Evolutionary conservation across 345 rosid genomes (phyloP).

Genomic region (Ceriops decandra): DNA sequence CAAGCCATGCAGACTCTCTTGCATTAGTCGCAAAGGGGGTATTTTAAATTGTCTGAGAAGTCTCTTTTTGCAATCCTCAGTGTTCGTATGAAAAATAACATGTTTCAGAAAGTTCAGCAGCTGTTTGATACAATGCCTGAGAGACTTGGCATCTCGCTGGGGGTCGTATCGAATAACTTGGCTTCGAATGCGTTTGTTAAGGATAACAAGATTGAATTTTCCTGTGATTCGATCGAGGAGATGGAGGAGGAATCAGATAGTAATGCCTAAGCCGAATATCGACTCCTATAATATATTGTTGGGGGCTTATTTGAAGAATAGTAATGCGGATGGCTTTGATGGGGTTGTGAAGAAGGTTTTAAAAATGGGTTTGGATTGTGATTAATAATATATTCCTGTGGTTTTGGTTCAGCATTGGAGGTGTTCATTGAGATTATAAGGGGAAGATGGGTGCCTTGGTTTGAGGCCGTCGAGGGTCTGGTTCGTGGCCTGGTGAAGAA

Average conservation of each 20-base stretch:
- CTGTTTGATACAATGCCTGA: constrained; percentile 21
- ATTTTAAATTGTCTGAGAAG: constrained; percentile 23
- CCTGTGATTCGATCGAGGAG: constrained; percentile 26
- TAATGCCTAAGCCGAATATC: constrained; percentile 18
- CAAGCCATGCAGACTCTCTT: constrained; percentile 23
- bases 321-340: constrained; percentile 19
- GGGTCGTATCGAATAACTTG: constrained; percentile 26
- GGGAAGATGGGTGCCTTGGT: constrained; percentile 39
- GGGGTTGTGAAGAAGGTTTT: constrained; percentile 22
- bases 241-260: constrained; percentile 13
- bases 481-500: constrained; percentile 27
- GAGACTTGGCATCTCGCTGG: constrained; percentile 19
- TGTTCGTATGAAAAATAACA: constrained; percentile 20
- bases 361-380: constrained; percentile 26
- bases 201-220: constrained; percentile 16
- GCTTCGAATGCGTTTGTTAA: constrained; percentile 27
- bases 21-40: constrained; percentile 8
- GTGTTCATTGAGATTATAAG: constrained; percentile 25
- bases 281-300: constrained; percentile 24
- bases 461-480: constrained; percentile 25
- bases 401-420: constrained; percentile 31
- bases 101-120: constrained; percentile 14
- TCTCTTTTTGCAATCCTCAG: constrained; percentile 30
- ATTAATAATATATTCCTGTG: no score
- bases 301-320: constrained; percentile 24